phyloP scores from a whole-genome alignment of 306 rosid genomes.

The Urtica urens region DNA sequence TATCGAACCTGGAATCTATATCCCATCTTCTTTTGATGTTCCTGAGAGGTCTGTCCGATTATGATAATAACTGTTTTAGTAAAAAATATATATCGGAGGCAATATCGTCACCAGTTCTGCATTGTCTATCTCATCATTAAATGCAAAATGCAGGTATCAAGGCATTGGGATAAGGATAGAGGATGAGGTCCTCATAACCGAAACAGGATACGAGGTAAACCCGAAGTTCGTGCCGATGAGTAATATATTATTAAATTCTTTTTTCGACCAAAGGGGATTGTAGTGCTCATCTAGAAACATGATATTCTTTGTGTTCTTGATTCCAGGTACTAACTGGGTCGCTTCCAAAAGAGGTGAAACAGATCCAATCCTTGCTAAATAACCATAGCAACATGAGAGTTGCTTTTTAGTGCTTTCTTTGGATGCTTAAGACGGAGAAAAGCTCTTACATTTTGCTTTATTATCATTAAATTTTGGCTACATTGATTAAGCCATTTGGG shows the following conservation, averaged over 20 bases:
- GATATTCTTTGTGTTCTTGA: constrained; percentile 3
- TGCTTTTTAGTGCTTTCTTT: constrained; percentile 22
- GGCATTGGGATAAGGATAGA: constrained; percentile 90
- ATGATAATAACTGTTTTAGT: background rate
- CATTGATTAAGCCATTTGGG: too few relatives aligned
- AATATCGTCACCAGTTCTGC: background rate
- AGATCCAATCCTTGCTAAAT: constrained; percentile 71
- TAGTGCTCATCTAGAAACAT: too few relatives aligned
- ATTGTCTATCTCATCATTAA: too few relatives aligned
- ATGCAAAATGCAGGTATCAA: constrained; percentile 35
- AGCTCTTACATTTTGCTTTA: too few relatives aligned
- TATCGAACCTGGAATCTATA: constrained; percentile 85
- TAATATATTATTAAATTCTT: too few relatives aligned
- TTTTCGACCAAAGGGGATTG: too few relatives aligned
- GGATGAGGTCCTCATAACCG: constrained; percentile 80
- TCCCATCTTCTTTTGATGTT: constrained; percentile 53
- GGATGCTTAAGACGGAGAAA: too few relatives aligned
- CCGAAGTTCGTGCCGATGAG: background rate
- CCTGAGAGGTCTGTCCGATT: constrained; percentile 47
- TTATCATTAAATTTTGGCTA: too few relatives aligned
- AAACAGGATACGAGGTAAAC: constrained; percentile 57
- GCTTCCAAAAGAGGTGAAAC: constrained; percentile 75
- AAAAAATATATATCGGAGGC: background rate
- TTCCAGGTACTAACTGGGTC: constrained; percentile 63
- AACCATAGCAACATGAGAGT: constrained; percentile 24